Evolutionary conservation across 2,329 filamentous ascomycete genomes (phyloP), one percentile per base, ranked within the genome.

Genomic region (Polytolypa hystricis): DNA sequence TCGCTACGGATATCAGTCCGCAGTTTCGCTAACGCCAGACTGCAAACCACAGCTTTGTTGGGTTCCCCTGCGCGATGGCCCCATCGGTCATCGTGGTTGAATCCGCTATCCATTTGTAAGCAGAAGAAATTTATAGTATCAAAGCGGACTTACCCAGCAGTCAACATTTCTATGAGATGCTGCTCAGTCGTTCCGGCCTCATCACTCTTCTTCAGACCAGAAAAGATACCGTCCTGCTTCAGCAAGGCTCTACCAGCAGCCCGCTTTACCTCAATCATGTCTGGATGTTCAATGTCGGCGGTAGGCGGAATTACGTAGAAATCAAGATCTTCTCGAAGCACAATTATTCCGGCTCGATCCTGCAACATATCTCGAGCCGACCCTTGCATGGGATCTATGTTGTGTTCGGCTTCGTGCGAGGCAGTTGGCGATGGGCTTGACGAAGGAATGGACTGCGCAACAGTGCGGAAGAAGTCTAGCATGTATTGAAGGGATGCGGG

Each of bases 121-220:
- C 25, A 20, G 19, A 30, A 31, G 21, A 16, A 15, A 18, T 18
- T 17, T 25, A 17, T n/a, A n/a, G n/a, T n/a, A n/a, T n/a, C n/a
- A n/a, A 20, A 21, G 8, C 16, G 4, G 18, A 67, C 81, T 64
- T 70, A 96, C 89, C 89, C 91, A 55, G 91, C 91, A 37, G 91
- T 98, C 62, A 98, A 65, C 91, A 98, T 98, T 67, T 98, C 91
- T 53, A 98, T 98, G 26, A 98, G 70, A 67, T 98, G 91, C 49
- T 94, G 91, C 62, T 98, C 91, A 0, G 91, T 98, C 12, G 89
- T 95, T 14, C 91, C 91, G 12, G 84, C 80, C 62, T 98, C 91
- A 49, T 98, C 87, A 52, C 89, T 96, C 57, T 89, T 85, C 60
- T 91, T 82, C 31, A 98, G 66, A 0, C 91, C 91, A 3, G 87